Evolutionary conservation across 1,284 basidiomycete genomes (phyloP).

Genomic region (Coniferiporia sulphurascens): DNA sequence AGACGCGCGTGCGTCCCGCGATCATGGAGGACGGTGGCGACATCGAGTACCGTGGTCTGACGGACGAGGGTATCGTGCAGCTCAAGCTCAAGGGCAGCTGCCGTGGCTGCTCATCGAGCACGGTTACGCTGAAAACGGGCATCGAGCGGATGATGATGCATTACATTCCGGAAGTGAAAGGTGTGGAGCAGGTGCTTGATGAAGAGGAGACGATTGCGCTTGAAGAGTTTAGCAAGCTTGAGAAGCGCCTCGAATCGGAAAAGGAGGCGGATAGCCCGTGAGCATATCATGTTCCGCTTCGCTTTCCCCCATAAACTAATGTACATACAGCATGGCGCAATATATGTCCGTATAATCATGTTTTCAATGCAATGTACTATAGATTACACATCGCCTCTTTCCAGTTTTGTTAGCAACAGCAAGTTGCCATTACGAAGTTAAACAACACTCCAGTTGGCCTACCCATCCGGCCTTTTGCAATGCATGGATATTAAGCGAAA

Average conservation of each 20-base stretch:
- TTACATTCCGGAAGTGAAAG: slow-evolving; percentile 96
- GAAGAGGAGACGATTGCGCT: slow-evolving; percentile 86
- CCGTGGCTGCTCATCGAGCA: slow-evolving; percentile 88
- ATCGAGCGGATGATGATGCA: slow-evolving; percentile 99
- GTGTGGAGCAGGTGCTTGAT: slow-evolving; percentile 95
- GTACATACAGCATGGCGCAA: slow-evolving; percentile 54
- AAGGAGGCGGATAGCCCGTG: slow-evolving; percentile 33
- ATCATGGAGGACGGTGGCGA: slow-evolving; percentile 96
- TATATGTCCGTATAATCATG: slow-evolving; percentile 53
- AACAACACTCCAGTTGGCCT: too few species aligned
- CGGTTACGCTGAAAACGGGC: slow-evolving; percentile 92
- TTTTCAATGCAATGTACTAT: not conserved
- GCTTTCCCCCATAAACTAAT: slow-evolving; percentile 13
- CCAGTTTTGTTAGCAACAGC: not conserved
- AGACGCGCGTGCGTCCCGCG: slow-evolving; percentile 91
- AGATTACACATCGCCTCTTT: not conserved
- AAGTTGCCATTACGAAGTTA: too few species aligned
- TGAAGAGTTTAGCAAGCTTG: slow-evolving; percentile 90
- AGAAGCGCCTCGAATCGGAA: slow-evolving; percentile 62
- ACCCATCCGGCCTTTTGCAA: too few species aligned
- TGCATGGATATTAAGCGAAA: too few species aligned
- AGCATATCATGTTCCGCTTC: slow-evolving; percentile 22
- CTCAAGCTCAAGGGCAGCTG: slow-evolving; percentile 96
- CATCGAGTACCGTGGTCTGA: slow-evolving; percentile 78
- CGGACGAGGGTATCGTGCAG: slow-evolving; percentile 54